These are phyloP conservation scores for Solanum neorickii DNA, from an alignment of 257 asterid genomes.

Conservation along the genomic window DNA sequence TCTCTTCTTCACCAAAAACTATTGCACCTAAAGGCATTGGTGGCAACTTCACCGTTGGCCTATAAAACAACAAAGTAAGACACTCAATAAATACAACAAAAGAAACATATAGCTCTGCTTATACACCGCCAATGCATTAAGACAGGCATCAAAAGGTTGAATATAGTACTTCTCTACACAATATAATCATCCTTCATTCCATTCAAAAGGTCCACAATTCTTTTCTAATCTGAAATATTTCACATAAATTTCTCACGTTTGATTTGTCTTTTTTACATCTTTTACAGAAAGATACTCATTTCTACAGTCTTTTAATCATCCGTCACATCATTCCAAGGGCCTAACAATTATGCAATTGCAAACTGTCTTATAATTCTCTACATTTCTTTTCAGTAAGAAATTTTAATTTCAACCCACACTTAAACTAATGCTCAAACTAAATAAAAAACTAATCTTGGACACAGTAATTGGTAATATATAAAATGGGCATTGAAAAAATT, in stretches of 20 bases:
- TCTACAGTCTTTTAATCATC: background rate
- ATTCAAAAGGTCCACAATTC: background rate
- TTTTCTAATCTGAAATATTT: background rate
- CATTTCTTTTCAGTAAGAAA: background rate
- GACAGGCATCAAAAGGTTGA: background rate
- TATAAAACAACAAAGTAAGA: constrained; percentile 7
- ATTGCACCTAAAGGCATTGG: constrained; percentile 42
- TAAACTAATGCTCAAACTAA: background rate
- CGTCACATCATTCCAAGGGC: background rate
- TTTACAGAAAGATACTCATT: background rate
- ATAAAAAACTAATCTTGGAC: background rate
- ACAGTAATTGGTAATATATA: background rate
- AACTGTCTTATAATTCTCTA: background rate
- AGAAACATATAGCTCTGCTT: background rate
- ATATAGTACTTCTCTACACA: background rate
- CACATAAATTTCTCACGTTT: background rate
- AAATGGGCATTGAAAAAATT: background rate
- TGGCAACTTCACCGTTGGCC: constrained; percentile 59
- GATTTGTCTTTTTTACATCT: background rate
- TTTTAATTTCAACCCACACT: background rate
- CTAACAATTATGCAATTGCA: background rate
- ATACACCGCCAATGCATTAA: background rate
- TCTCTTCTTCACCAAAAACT: constrained; percentile 7
- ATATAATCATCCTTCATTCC: background rate
- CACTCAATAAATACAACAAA: background rate